Evolutionary conservation across 352 stramenopile genomes (phyloP), one percentile per base, ranked within the genome.

Genomic region (Phytophthora litchii): DNA sequence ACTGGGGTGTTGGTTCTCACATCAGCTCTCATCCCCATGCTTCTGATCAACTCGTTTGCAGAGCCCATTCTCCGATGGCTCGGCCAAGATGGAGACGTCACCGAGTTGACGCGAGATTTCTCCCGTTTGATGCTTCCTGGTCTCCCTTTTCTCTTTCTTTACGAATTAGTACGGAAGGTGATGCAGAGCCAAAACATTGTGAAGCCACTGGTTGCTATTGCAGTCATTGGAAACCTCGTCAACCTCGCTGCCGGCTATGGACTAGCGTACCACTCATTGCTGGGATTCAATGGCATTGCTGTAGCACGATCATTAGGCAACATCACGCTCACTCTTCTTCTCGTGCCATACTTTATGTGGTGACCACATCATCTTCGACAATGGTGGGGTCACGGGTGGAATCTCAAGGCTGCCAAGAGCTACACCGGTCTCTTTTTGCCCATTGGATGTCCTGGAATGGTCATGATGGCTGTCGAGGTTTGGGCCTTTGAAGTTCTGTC

Each of bases 161-260:
- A 91, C 60, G 85, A 96, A 60, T 57, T 92, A 8, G 54, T 92
- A 3, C 76, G 84, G 36, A 93, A 92, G 51, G 66, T 87, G 14
- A 67, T 86, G 13, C 82, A 92, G 46, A 66, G 83, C 0, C 75
- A 90, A 48, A 88, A 89, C 56, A 76, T 92, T 40, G 68, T 88
- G 20, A 53, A 67, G 12, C 85, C 82, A 4, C 77, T 94, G 56
- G 70, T 94, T 19, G 41, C 77, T 29, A 77, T 89, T 12, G 75
- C 78, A 4, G 50, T 86, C 14, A 38, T 80, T 21, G 69, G 66
- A 20, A 88, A 88, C 46, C 3, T 90, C 21, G 78, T 94, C 27
- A 91, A 83, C 53, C 34, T 89, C 25, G 60, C 34, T 7, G 40
- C 70, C 4, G 88, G 84, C 0, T 85, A 80, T 48, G 79, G 76